Evolutionary conservation across 1,139 yeast genomes (phyloP).

Genomic region (Kodamaea derodonti): DNA sequence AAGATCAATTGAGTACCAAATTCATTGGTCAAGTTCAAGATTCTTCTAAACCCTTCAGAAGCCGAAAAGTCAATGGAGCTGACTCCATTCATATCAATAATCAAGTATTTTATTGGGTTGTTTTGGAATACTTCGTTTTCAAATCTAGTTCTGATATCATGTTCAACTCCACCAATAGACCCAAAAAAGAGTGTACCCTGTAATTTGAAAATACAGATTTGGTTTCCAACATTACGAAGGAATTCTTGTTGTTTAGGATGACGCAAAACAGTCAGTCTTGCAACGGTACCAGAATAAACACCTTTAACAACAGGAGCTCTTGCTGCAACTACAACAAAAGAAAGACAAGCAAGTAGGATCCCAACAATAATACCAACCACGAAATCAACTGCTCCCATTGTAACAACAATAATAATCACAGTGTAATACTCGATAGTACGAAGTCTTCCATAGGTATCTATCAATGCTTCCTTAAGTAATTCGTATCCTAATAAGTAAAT

Average conservation of each 20-base stretch:
- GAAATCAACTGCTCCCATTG: slow-evolving; percentile 96
- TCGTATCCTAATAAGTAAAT: slow-evolving; percentile 90
- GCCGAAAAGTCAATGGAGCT: slow-evolving; percentile 88
- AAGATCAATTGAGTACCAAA: slow-evolving; percentile 70
- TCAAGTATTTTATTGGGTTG: slow-evolving; percentile 70
- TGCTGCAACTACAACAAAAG: slow-evolving; percentile 89
- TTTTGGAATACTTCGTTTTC: slow-evolving; percentile 51
- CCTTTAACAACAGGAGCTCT: slow-evolving; percentile 79
- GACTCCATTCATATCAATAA: slow-evolving; percentile 82
- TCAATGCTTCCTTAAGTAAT: slow-evolving; percentile 76
- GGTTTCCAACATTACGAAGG: slow-evolving; percentile 81
- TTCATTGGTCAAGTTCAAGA: slow-evolving; percentile 71
- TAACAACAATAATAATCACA: slow-evolving; percentile 74
- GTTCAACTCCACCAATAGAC: slow-evolving; percentile 87
- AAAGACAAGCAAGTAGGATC: slow-evolving; percentile 82
- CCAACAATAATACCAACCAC: slow-evolving; percentile 92
- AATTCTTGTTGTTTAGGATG: slow-evolving; percentile 89
- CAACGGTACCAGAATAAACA: slow-evolving; percentile 81
- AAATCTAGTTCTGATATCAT: slow-evolving; percentile 62
- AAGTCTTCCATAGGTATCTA: slow-evolving; percentile 79
- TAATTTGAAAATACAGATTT: slow-evolving; percentile 80
- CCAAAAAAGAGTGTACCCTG: slow-evolving; percentile 93
- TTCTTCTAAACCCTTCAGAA: slow-evolving; percentile 90
- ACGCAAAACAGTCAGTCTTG: slow-evolving; percentile 87
- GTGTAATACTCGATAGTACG: slow-evolving; percentile 78